Conservation (phyloP, 139 green algal species). For the Astrephomene gubernaculifera region DNA sequence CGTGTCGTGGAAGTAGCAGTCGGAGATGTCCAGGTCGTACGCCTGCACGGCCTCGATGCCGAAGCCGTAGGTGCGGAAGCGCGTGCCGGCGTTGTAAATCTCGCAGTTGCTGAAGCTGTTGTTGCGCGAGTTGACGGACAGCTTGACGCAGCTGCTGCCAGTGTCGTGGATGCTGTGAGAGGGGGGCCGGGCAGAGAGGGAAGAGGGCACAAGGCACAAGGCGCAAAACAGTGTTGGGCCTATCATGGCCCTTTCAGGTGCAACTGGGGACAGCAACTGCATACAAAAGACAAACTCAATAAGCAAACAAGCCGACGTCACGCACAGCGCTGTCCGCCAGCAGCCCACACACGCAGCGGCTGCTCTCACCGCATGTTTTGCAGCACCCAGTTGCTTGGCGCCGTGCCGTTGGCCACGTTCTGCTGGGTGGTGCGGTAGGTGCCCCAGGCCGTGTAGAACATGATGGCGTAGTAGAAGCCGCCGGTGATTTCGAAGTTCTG, state of each 20-base stretch:
- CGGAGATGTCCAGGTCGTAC: slow-evolving; percentile 12
- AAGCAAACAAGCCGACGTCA: too few species aligned
- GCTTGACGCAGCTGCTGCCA: slow-evolving; percentile 19
- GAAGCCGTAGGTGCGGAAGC: slow-evolving; percentile 18
- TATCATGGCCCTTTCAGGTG: too few species aligned
- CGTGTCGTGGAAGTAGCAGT: slow-evolving; percentile 46
- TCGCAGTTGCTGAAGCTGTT: slow-evolving; percentile 30
- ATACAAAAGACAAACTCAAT: too few species aligned
- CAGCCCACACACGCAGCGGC: too few species aligned
- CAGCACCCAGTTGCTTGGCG: slow-evolving; percentile 6
- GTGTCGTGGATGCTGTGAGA: slow-evolving; percentile 29
- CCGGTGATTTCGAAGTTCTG: slow-evolving; percentile 32
- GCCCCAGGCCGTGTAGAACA: slow-evolving; percentile 25
- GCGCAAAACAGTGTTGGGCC: too few species aligned
- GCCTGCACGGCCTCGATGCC: slow-evolving; percentile 23
- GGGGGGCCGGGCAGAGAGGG: neutral
- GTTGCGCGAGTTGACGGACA: slow-evolving; percentile 4
- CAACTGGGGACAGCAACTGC: too few species aligned
- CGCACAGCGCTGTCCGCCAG: too few species aligned
- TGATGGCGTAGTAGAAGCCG: slow-evolving; percentile 35
- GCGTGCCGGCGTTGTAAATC: slow-evolving; percentile 21
- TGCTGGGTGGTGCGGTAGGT: neutral
- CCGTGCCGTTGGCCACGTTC: neutral
- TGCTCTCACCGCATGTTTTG: slow-evolving; percentile 22
- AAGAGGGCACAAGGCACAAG: too few species aligned